Evolutionary conservation across 2,329 filamentous ascomycete species (phyloP).

Genomic region (Colletotrichum sp.): DNA sequence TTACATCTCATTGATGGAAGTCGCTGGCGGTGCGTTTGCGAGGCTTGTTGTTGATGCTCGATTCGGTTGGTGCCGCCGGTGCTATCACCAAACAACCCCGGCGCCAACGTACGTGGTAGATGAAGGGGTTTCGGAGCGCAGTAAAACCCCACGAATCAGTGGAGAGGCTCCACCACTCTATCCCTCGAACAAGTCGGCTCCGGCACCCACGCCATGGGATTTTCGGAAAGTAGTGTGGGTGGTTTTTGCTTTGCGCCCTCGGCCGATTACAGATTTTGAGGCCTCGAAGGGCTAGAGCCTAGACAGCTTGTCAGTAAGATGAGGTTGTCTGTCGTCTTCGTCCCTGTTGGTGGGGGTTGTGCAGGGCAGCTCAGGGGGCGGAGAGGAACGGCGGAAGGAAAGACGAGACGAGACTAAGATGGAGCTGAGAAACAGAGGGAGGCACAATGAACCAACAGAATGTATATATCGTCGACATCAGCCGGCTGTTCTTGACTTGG

Average conservation of each 20-base stretch:
- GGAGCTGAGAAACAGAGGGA: background rate
- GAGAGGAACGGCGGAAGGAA: background rate
- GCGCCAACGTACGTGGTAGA: background rate
- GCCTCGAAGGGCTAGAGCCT: background rate
- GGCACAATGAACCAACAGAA: background rate
- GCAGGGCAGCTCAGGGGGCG: background rate
- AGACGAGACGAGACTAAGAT: background rate
- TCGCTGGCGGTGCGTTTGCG: background rate
- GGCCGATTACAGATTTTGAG: background rate
- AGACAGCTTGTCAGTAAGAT: background rate
- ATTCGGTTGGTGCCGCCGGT: slow-evolving; percentile 5
- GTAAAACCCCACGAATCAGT: slow-evolving; percentile 16
- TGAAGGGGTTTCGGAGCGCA: slow-evolving; percentile 11
- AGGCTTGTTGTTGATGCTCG: background rate
- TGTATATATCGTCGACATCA: slow-evolving; percentile 10
- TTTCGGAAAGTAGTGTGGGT: background rate
- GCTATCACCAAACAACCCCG: background rate
- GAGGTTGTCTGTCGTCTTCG: background rate
- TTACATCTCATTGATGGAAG: slow-evolving; percentile 4
- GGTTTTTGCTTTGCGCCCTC: background rate
- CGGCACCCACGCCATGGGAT: background rate
- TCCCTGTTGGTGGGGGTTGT: background rate
- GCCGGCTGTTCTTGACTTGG: background rate
- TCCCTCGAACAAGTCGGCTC: slow-evolving; percentile 4
- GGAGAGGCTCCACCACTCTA: background rate